Percentiles rank a stretch among this genome's conserved stretches.
phyloP scores from a whole-genome alignment of 2,329 filamentous ascomycete genomes.

The Fusarium coffeatum region DNA sequence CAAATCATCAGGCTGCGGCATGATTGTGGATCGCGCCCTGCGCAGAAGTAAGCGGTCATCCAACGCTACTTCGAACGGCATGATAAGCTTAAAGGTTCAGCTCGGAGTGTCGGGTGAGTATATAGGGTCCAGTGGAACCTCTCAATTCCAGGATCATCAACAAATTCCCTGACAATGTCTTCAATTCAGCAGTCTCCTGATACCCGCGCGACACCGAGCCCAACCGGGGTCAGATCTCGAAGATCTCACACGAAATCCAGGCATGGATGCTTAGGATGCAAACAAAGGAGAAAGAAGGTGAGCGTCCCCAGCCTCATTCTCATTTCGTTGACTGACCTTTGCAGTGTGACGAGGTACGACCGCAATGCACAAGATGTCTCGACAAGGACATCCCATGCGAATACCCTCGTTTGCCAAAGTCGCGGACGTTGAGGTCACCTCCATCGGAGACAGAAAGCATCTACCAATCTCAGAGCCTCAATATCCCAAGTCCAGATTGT shows the following conservation, averaged over 20 bases:
- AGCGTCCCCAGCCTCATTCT: fast-evolving
- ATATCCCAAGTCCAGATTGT: not conserved
- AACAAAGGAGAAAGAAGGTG: slow-evolving; percentile 42
- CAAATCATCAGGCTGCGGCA: slow-evolving; percentile 22
- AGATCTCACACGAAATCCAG: slow-evolving; percentile 42
- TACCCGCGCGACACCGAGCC: not conserved
- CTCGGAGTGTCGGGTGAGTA: not conserved
- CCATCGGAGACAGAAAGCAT: not conserved
- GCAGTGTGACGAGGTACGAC: slow-evolving; percentile 36
- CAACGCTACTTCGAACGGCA: not conserved
- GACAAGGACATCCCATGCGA: slow-evolving; percentile 27
- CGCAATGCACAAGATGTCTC: slow-evolving; percentile 31
- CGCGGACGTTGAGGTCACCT: not conserved
- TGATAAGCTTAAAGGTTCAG: slow-evolving; percentile 6
- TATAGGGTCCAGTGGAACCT: not conserved
- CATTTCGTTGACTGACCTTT: fast-evolving
- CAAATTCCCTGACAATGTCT: not conserved
- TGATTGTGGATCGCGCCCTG: slow-evolving; percentile 3
- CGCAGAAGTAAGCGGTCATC: not conserved
- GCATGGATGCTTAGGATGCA: slow-evolving; percentile 40
- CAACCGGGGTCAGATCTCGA: slow-evolving; percentile 14
- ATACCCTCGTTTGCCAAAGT: slow-evolving; percentile 13
- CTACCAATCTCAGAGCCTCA: not conserved
- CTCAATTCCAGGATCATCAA: not conserved
- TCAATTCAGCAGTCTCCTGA: not conserved